phyloP scores from a whole-genome alignment of 768 basidiomycete genomes.

The Boletus vermiculosoides region DNA sequence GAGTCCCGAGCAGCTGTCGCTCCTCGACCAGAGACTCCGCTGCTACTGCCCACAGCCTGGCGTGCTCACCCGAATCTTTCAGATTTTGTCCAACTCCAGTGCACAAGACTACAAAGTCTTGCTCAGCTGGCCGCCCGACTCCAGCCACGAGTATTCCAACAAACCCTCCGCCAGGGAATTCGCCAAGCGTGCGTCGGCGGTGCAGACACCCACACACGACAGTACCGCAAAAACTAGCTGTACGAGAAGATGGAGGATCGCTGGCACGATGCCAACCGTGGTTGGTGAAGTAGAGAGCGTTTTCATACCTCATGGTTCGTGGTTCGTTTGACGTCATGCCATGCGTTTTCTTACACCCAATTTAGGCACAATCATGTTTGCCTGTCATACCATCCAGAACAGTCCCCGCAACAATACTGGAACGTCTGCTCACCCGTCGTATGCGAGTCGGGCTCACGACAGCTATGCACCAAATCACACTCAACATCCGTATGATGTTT shows the following conservation, averaged over 20 bases:
- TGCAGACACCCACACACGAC: constrained; percentile 50
- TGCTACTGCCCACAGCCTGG: constrained; percentile 51
- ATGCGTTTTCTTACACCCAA: constrained; percentile 25
- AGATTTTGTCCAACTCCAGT: constrained; percentile 61
- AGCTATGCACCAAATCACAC: constrained; percentile 23
- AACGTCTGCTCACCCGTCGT: constrained; percentile 26
- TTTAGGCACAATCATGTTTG: constrained; percentile 40
- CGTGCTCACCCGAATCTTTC: constrained; percentile 66
- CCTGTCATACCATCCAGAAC: constrained; percentile 37
- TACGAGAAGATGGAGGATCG: constrained; percentile 78
- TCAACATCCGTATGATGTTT: constrained; percentile 30
- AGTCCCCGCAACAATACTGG: constrained; percentile 20
- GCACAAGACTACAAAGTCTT: constrained; percentile 54
- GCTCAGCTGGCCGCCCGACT: constrained; percentile 77
- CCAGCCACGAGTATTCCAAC: constrained; percentile 38
- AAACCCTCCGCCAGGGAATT: constrained; percentile 45
- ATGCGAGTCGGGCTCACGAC: constrained; percentile 27
- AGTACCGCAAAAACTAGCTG: constrained; percentile 84
- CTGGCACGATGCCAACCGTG: constrained; percentile 59
- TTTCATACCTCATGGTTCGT: constrained; percentile 85
- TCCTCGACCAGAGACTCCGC: constrained; percentile 59
- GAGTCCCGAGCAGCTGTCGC: constrained; percentile 52
- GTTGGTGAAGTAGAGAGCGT: constrained; percentile 77
- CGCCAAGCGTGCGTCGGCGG: constrained; percentile 62
- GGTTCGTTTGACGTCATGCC: constrained; percentile 36